A percentile compares a stretch with the other conserved stretches of the same genome.
Conservation (phyloP, 2,329 filamentous ascomycete species). For the Tolypocladium album region DNA sequence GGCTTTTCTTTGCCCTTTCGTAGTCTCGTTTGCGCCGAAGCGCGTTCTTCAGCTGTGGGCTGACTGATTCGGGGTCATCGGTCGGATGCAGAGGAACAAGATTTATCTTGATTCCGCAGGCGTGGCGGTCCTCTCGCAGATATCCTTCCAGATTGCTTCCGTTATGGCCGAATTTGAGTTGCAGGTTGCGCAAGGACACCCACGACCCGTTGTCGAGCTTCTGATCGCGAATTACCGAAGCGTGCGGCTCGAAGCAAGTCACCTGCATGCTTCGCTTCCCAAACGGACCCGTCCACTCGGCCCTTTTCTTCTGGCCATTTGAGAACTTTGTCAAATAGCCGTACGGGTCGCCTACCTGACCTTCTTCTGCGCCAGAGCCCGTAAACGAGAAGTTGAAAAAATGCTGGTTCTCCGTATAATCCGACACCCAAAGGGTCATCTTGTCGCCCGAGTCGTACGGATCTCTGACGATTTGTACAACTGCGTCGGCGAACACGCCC, state of each 20-base stretch:
- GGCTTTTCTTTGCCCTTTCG: slow-evolving; percentile 32
- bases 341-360: slow-evolving; percentile 40
- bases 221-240: slow-evolving; percentile 37
- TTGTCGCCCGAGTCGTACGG: slow-evolving; percentile 33
- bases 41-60: slow-evolving; percentile 43
- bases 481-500: slow-evolving; percentile 52
- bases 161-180: slow-evolving; percentile 47
- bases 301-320: slow-evolving; percentile 7
- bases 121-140: slow-evolving; percentile 48
- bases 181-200: slow-evolving; percentile 61
- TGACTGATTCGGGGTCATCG: slow-evolving; percentile 29
- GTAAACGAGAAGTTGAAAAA: slow-evolving; percentile 43
- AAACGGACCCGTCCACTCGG: slow-evolving; percentile 61
- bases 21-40: slow-evolving; percentile 57
- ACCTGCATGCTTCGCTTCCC: slow-evolving; percentile 64
- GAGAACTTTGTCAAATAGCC: slow-evolving; percentile 34
- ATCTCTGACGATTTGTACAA: slow-evolving; percentile 56
- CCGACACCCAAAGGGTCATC: slow-evolving; percentile 62
- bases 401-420: slow-evolving; percentile 63
- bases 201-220: slow-evolving; percentile 48
- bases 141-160: slow-evolving; percentile 57
- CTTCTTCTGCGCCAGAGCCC: slow-evolving; percentile 17
- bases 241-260: slow-evolving; percentile 60
- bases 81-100: slow-evolving; percentile 38
- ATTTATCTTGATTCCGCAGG: slow-evolving; percentile 36